Evolutionary conservation across 2,329 filamentous ascomycete species (phyloP).

Genomic region (Thyridium curvatum): DNA sequence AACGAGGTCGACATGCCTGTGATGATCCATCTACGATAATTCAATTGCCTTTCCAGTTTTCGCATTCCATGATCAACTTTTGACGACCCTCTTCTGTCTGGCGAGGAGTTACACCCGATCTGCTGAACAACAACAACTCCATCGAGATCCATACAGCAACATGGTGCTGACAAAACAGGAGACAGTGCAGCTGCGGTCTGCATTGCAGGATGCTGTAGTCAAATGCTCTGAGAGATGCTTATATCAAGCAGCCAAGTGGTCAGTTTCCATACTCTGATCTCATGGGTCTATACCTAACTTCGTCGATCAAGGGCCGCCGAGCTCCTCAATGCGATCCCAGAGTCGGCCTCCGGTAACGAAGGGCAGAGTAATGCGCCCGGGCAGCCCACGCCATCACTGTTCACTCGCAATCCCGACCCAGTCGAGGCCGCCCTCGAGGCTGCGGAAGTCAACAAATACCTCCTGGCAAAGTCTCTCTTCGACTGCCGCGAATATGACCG

Average conservation of each 20-base stretch:
- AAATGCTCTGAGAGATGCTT: conserved; percentile 93
- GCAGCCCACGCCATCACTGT: conserved; percentile 26
- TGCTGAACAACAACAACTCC: too few species aligned
- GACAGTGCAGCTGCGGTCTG: conserved; percentile 58
- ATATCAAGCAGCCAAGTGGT: conserved; percentile 98
- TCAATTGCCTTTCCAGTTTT: too few species aligned
- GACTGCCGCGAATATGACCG: conserved; percentile 94
- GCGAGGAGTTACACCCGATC: too few species aligned
- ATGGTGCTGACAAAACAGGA: conserved; percentile 53
- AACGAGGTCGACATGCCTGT: too few species aligned
- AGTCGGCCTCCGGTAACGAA: conserved; percentile 44
- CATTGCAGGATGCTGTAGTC: conserved; percentile 78
- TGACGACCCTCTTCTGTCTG: too few species aligned
- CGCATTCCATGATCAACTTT: too few species aligned
- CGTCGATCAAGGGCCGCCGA: conserved; percentile 71
- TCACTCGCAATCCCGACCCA: conserved; percentile 57
- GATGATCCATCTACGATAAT: too few species aligned
- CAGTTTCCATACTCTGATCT: conserved; percentile 10
- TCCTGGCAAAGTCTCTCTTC: conserved; percentile 89
- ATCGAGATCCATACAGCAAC: too few species aligned
- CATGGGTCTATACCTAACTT: conserved; percentile 4
- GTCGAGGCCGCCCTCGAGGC: conserved; percentile 71
- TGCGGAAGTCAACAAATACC: conserved; percentile 73
- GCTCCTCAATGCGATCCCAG: conserved; percentile 76
- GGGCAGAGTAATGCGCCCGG: conserved; percentile 29